Evolutionary conservation across 2,329 filamentous ascomycete species (phyloP), one percentile per base, ranked within the genome.

Genomic region (Penicillium griseofulvum): DNA sequence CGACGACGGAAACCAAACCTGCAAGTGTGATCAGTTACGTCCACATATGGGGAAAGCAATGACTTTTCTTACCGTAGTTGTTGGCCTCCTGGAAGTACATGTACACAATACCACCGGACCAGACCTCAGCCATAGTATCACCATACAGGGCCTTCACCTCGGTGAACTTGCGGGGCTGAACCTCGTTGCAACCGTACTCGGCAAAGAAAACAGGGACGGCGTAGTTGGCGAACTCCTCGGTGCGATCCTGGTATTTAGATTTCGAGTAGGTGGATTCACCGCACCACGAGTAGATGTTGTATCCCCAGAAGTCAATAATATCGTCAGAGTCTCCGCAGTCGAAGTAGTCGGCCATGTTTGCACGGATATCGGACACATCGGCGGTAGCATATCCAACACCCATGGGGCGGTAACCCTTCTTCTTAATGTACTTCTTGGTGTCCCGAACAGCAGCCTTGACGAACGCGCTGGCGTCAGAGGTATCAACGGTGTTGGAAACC

Each of bases 281-380:
- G 73, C 93, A 97, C 93, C 93, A 97, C 41, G 91, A 95, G 83
- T 97, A 97, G 78, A 97, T 95, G 82, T 97, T 97, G 86, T 97
- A 96, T 58, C 93, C 93, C 91, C 91, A 97, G 81, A 93, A 97
- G 76, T 97, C 93, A 62, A 97, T 94, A 56, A 87, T 73, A 68
- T 76, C 74, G 7, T 80, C 78, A 54, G 84, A 74, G 56, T 54
- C 49, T 29, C 90, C 89, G 71, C 93, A 97, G 83, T 96, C 91
- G 81, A 97, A 96, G 83, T 94, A 97, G 71, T 90, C 79, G 63
- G 90, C 90, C 68, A 96, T 86, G 68, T 91, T 80, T 61, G 81
- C 80, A 71, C 92, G 89, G 65, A 95, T 95, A n/a, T 84, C 81
- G 36, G 85, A 83, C 73, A 96, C 91, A 67, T 97, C 93, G 75